phyloP scores from a whole-genome alignment of 2,329 filamentous ascomycete genomes.

The Ceratocystis destructans region DNA sequence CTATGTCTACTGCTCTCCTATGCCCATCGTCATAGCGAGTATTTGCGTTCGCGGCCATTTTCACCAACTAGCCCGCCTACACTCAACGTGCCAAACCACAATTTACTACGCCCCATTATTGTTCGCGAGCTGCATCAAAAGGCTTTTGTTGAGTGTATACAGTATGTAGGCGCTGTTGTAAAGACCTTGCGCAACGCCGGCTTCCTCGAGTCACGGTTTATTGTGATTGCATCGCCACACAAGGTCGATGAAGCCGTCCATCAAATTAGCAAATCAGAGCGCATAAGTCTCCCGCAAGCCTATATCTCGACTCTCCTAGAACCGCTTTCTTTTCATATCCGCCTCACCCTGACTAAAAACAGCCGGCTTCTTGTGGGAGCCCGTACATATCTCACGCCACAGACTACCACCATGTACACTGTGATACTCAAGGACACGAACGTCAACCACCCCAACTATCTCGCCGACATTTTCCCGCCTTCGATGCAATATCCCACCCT shows the following conservation, averaged over 20 bases:
- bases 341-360: slow-evolving; percentile 34
- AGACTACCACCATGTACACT: slow-evolving; percentile 34
- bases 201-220: slow-evolving; percentile 31
- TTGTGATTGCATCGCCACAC: slow-evolving; percentile 29
- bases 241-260: slow-evolving; percentile 24
- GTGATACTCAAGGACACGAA: slow-evolving; percentile 22
- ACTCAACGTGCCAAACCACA: slow-evolving; percentile 32
- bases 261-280: slow-evolving; percentile 29
- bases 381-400: slow-evolving; percentile 32
- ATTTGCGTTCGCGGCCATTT: slow-evolving; percentile 48
- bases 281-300: slow-evolving; percentile 30
- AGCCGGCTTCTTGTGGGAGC: slow-evolving; percentile 32
- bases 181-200: slow-evolving; percentile 35
- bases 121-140: slow-evolving; percentile 34
- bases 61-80: slow-evolving; percentile 29
- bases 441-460: slow-evolving; percentile 21
- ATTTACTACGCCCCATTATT: slow-evolving; percentile 40
- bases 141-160: slow-evolving; percentile 29
- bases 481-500: slow-evolving; percentile 34
- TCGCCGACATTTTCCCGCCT: slow-evolving; percentile 32
- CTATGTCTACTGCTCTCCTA: slow-evolving; percentile 66
- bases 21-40: slow-evolving; percentile 62
- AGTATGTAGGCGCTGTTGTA: slow-evolving; percentile 33
- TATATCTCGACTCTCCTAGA: slow-evolving; percentile 21
- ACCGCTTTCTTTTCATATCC: slow-evolving; percentile 27